These are phyloP conservation scores for Dryadomyces quercivorus DNA, from an alignment of 2,329 filamentous ascomycete species.

Conservation along the genomic window DNA sequence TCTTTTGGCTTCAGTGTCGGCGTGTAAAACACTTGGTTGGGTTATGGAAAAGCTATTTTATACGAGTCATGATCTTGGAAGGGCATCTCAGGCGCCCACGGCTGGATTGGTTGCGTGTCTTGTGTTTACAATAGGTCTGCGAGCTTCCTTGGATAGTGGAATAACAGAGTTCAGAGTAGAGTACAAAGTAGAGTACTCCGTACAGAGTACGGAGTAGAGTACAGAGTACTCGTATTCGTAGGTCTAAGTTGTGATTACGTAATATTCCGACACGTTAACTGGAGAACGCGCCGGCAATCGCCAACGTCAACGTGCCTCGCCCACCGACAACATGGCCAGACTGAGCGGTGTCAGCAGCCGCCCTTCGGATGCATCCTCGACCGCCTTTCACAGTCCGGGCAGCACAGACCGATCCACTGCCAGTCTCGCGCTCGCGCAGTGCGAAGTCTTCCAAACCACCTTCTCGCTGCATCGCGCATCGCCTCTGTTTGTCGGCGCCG, in stretches of 20 bases:
- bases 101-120: background rate
- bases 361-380: background rate
- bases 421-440: slow-evolving; percentile 15
- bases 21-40: slow-evolving; percentile 7
- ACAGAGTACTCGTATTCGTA: too few species aligned
- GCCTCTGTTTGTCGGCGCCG: slow-evolving; percentile 34
- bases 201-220: too few species aligned
- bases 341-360: background rate
- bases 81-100: background rate
- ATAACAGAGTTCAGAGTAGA: too few species aligned
- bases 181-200: too few species aligned
- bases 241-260: too few species aligned
- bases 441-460: slow-evolving; percentile 40
- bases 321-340: background rate
- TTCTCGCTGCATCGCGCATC: slow-evolving; percentile 45
- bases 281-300: too few species aligned
- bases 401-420: background rate
- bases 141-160: too few species aligned
- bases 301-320: too few species aligned
- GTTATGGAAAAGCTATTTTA: too few species aligned
- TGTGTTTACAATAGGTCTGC: background rate
- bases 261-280: too few species aligned
- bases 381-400: background rate
- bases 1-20: slow-evolving; percentile 48
- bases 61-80: too few species aligned